Percentiles rank a stretch among this genome's conserved stretches.
Conservation (phyloP, 768 basidiomycete genomes). For the Auricularia sp. region DNA sequence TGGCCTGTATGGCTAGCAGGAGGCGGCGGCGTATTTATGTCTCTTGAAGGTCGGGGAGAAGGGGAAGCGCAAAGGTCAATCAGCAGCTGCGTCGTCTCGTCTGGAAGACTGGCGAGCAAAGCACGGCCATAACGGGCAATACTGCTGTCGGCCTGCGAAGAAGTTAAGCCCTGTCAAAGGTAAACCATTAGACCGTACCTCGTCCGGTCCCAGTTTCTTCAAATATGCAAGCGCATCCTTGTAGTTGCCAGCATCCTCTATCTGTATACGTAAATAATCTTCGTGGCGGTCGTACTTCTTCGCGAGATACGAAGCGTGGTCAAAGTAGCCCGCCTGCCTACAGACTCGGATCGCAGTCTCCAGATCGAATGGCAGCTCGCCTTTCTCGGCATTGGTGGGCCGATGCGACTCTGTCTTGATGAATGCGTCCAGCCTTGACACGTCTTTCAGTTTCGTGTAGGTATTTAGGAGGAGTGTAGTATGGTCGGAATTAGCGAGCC, state of each 20-base stretch:
- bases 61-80: constrained; percentile 78
- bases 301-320: constrained; percentile 89
- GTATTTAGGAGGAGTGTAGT: constrained; percentile 95
- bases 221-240: constrained; percentile 75
- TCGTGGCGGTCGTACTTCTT: constrained; percentile 85
- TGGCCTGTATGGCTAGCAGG: constrained; percentile 11
- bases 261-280: constrained; percentile 86
- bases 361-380: constrained; percentile 88
- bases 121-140: constrained; percentile 81
- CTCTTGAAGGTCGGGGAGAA: constrained; percentile 13
- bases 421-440: constrained; percentile 77
- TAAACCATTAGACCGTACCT: constrained; percentile 36
- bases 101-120: constrained; percentile 70
- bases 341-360: constrained; percentile 96
- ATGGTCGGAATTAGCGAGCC: constrained; percentile 90
- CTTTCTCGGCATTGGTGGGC: constrained; percentile 24
- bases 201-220: constrained; percentile 63
- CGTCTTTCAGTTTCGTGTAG: constrained; percentile 93
- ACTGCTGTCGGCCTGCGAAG: constrained; percentile 69
- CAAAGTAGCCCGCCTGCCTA: constrained; percentile 91
- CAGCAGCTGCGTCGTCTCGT: constrained; percentile 82
- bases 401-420: constrained; percentile 76
- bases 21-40: constrained; percentile 26
- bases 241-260: constrained; percentile 83
- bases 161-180: too few species aligned